Percentiles rank a stretch among this genome's conserved stretches.
These are phyloP conservation scores for Suhomyces sp. DNA, from an alignment of 805 yeast genomes.

Conservation along the genomic window DNA sequence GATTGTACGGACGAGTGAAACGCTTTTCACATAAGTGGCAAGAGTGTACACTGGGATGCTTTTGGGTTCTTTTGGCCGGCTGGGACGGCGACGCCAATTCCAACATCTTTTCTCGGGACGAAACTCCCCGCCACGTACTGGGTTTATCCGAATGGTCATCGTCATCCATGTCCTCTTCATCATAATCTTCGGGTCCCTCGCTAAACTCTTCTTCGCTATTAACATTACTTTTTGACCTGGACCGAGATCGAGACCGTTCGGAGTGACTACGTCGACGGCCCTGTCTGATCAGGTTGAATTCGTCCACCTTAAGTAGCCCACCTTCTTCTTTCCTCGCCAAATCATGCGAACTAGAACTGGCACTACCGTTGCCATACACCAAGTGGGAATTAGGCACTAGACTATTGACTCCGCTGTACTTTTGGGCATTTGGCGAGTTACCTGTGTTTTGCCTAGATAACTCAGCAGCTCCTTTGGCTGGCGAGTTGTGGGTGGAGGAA, in stretches of 20 bases:
- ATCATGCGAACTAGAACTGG: background rate
- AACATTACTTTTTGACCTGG: slow-evolving; percentile 19
- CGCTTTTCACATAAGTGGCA: slow-evolving; percentile 83
- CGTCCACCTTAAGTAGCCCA: slow-evolving; percentile 28
- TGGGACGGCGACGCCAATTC: slow-evolving; percentile 62
- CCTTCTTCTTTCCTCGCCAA: background rate
- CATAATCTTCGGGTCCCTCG: slow-evolving; percentile 9
- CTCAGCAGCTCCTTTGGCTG: slow-evolving; percentile 20
- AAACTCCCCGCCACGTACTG: slow-evolving; percentile 8
- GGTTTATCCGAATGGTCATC: slow-evolving; percentile 5
- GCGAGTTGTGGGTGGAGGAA: slow-evolving; percentile 32
- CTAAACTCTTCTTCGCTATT: slow-evolving; percentile 2
- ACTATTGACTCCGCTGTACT: slow-evolving; percentile 4
- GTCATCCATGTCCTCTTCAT: slow-evolving; percentile 6
- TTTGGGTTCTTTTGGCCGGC: slow-evolving; percentile 56
- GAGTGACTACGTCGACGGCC: slow-evolving; percentile 39
- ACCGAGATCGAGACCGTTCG: slow-evolving; percentile 26
- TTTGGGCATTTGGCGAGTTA: slow-evolving; percentile 1
- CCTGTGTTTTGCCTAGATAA: slow-evolving; percentile 12
- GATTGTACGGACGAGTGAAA: slow-evolving; percentile 89
- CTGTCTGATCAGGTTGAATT: slow-evolving; percentile 37
- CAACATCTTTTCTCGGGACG: slow-evolving; percentile 55
- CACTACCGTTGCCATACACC: slow-evolving; percentile 7
- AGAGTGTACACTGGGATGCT: slow-evolving; percentile 69
- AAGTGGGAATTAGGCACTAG: slow-evolving; percentile 16